Base-by-base conservation (phyloP, 2,329 filamentous ascomycete species). In the Ascomycota sp. region DNA sequence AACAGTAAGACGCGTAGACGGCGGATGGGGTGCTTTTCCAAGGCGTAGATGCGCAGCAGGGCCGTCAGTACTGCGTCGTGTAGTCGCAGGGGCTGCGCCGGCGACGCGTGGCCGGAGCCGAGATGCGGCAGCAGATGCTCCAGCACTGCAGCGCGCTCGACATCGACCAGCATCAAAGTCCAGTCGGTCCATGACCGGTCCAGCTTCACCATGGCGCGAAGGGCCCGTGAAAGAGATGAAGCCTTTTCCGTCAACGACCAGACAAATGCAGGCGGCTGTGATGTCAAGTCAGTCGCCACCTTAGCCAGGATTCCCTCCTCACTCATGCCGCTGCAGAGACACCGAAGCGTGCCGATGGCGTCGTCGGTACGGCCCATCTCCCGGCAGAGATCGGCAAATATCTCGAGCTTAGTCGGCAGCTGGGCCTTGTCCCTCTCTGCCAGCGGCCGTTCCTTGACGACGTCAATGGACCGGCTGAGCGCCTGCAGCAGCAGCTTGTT, bases 321-420 rank as follows among this genome's bases (percentile, higher is more conserved):
- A 5, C 78, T 56, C 40, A 76, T 58, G 31, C 62, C 63, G 11
- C 65, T 61, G 32, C 75, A 64, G n/a, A 80, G 65, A 11, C 65
- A 60, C 29, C 61, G 55, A 6, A 77, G 57, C 2, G 68, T 63
- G 21, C 62, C 57, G 8, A 68, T 56, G 0, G 74, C 65, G 35
- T 75, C 67, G 3, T 66, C 61, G 12, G 53, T 51, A 27, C 65
- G 57, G 4, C 65, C 65, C 10, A 56, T 48, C 1, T 53, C 47
- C 38, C 62, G 67, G 38, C 65, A 69, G 2, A 71, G 42, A 24
- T 77, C 70, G 3, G 67, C 74, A 39, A 78, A 61, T 8, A 68
- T 58, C 43, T 81, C 76, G 24, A 79, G 54, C 43, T 81, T 82
- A 31, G 59, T 59, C 0, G 63, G 50, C 2, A 79, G 50, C 35